Conservation (phyloP, 306 rosid species). For the Ormosia emarginata region DNA sequence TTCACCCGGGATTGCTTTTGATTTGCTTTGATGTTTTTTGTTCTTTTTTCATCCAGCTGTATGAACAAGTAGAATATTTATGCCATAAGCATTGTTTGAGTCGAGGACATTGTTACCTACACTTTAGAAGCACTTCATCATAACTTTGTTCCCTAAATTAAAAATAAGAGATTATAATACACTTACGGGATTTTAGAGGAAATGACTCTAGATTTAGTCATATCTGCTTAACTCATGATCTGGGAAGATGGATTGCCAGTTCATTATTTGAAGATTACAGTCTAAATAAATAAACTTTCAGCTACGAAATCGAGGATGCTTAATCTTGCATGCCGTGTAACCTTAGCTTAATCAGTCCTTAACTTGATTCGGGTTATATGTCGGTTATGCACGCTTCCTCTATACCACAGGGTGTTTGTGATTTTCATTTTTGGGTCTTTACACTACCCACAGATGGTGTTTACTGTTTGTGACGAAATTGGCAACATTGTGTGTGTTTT, state of each 20-base stretch:
- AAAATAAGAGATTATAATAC: not conserved
- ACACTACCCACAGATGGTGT: no score
- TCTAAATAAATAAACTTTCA: not conserved
- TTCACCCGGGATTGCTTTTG: not conserved
- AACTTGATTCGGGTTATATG: not conserved
- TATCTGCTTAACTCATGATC: not conserved
- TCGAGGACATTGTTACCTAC: not conserved
- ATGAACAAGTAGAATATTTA: not conserved
- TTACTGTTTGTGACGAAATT: no score
- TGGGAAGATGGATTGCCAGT: not conserved
- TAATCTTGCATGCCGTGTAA: not conserved
- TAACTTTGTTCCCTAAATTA: not conserved
- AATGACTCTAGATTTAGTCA: not conserved
- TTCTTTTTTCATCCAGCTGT: not conserved
- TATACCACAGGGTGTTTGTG: not conserved
- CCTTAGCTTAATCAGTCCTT: not conserved
- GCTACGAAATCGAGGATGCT: not conserved
- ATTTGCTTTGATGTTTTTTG: not conserved
- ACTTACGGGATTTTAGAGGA: not conserved
- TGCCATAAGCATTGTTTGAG: not conserved
- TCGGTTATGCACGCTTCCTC: not conserved
- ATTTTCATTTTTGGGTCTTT: no score
- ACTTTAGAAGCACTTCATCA: not conserved
- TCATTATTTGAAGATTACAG: not conserved
- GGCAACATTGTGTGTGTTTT: no score